Evolutionary conservation across 768 basidiomycete species (phyloP).

Genomic region (Sarcodon aspratus): DNA sequence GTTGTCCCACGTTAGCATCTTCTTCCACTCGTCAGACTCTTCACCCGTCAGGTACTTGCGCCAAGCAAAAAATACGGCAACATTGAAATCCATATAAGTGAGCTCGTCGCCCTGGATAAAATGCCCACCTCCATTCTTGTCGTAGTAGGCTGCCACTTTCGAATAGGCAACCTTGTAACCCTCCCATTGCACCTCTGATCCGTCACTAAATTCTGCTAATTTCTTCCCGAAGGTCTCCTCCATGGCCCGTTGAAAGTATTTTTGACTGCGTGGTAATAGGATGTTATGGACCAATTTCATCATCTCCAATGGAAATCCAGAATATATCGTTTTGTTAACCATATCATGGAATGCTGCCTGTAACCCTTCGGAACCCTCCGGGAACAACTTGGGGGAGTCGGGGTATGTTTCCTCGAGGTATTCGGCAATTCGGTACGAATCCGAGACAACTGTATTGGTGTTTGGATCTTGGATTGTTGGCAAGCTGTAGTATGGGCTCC

Average conservation of each 20-base stretch:
- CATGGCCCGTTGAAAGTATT: conserved; percentile 28
- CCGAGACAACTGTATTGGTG: conserved; percentile 9
- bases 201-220: conserved; percentile 22
- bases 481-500: conserved; percentile 12
- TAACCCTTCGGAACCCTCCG: conserved; percentile 17
- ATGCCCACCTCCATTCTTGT: conserved; percentile 3
- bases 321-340: too few relatives aligned
- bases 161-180: conserved; percentile 22
- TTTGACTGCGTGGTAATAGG: conserved; percentile 16
- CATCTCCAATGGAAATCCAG: too few relatives aligned
- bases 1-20: conserved; percentile 23
- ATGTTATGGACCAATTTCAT: too few relatives aligned
- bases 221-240: conserved; percentile 19
- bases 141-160: conserved; percentile 8
- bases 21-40: conserved; percentile 30
- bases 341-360: conserved; percentile 8
- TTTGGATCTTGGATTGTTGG: conserved; percentile 18
- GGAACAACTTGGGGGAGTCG: conserved; percentile 22
- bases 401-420: conserved; percentile 18
- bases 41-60: conserved; percentile 21
- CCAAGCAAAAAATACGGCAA: conserved; percentile 21
- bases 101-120: conserved; percentile 23
- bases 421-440: conserved; percentile 16
- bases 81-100: conserved; percentile 29
- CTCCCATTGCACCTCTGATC: conserved; percentile 23